phyloP scores from a whole-genome alignment of 2,329 filamentous ascomycete genomes.

The Xylariaceae sp. region DNA sequence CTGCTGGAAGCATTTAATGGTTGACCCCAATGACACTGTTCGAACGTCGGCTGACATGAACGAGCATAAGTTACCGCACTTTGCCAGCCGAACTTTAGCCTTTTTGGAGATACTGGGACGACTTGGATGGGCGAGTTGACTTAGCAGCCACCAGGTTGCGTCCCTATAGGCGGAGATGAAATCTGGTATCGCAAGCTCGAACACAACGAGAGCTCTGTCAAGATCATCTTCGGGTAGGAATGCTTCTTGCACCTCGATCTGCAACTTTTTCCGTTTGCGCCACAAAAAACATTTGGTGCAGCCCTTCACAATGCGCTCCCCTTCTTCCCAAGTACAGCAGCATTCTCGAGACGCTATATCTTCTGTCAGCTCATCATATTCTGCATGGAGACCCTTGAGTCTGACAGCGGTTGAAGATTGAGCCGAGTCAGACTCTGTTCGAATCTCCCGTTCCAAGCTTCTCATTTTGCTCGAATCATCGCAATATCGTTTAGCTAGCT shows the following conservation, averaged over 20 bases:
- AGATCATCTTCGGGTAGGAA: slow-evolving; percentile 39
- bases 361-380: slow-evolving; percentile 32
- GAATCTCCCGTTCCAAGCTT: slow-evolving; percentile 16
- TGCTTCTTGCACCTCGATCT: slow-evolving; percentile 46
- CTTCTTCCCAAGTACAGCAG: slow-evolving; percentile 23
- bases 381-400: slow-evolving; percentile 6
- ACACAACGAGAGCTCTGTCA: slow-evolving; percentile 42
- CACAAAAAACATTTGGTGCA: slow-evolving; percentile 44
- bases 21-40: slow-evolving; percentile 28
- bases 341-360: slow-evolving; percentile 33
- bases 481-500: slow-evolving; percentile 45
- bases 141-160: slow-evolving; percentile 46
- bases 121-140: slow-evolving; percentile 31
- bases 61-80: slow-evolving; percentile 14
- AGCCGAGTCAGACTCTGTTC: slow-evolving; percentile 13
- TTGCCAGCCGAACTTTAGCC: slow-evolving; percentile 18
- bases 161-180: slow-evolving; percentile 48
- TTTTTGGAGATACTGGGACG: slow-evolving; percentile 5
- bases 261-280: slow-evolving; percentile 34
- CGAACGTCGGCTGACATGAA: slow-evolving; percentile 6
- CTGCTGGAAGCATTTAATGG: slow-evolving; percentile 27
- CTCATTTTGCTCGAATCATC: slow-evolving; percentile 27
- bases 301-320: slow-evolving; percentile 27
- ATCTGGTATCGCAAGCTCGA: slow-evolving; percentile 47
- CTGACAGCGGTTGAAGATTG: slow-evolving; percentile 12